Base-by-base conservation (phyloP, 2,329 filamentous ascomycete species). In the Dactylellina parvicollis region DNA sequence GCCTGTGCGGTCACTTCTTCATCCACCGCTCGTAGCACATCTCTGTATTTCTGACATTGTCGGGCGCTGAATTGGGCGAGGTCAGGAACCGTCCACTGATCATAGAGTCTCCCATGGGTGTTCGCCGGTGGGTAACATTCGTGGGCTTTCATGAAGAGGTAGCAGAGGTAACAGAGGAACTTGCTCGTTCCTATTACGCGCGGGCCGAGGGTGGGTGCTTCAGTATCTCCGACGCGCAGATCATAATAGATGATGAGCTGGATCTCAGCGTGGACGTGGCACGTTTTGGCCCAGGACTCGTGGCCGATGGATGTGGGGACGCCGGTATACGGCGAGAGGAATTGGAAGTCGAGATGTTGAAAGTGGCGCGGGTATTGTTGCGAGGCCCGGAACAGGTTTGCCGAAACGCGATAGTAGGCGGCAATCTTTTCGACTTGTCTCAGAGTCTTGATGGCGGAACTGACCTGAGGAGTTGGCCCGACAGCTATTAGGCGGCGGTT, bases 131-230 rank as follows among this genome's bases (percentile, higher is more conserved):
- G 62, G 16, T 59, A 65, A n/a, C 14, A 26, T 10, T 81, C 80
- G 67, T 84, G 81, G 9, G 80, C 72, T 0, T 70, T 56, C n/a
- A 85, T 80, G 67, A 85, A 82, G 2, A 80, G 77, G 60, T 85
- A 83, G 76, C 84, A 86, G 0, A 85, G 79, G 76, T 82, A 85
- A 75, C 84, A 86, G 0, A 84, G 82, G 47, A 82, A 80, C 55
- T 85, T 86, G 78, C 81, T 83, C 1, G 83, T 83, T 62, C 80
- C 81, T 2, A 85, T 81, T 0, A 83, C 79, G n/a, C 84, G 80
- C 5, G 83, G 82, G 20, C 24, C 3, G 4, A 44, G n/a, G 28
- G 1, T 3, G 2, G 16, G 3, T 10, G 12, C 36, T 16, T 14
- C 3, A 9, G 3, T 8, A 26, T 26, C 5, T 26, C 74, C 78